Conservation (phyloP, 768 basidiomycete genomes). For the Coprinopsis cinerea region DNA sequence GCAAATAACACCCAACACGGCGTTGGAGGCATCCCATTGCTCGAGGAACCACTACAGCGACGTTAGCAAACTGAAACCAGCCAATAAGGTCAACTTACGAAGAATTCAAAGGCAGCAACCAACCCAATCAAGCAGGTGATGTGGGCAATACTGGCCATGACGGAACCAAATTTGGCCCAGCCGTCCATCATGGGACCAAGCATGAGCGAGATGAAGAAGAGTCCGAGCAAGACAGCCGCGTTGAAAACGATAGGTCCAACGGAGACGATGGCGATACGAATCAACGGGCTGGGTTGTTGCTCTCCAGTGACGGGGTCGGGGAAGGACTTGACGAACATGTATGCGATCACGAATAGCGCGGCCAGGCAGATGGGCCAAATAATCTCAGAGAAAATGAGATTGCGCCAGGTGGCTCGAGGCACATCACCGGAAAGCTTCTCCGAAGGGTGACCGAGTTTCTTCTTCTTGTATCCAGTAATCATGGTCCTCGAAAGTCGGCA, state of each 20-base stretch:
- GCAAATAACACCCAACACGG: conserved; percentile 86
- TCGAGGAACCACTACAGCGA: conserved; percentile 84
- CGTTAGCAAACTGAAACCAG: not conserved
- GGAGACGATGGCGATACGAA: conserved; percentile 84
- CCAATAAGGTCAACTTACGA: conserved; percentile 53
- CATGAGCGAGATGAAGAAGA: conserved; percentile 93
- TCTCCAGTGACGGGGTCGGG: conserved; percentile 59
- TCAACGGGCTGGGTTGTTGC: conserved; percentile 72
- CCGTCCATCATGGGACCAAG: conserved; percentile 83
- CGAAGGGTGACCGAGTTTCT: conserved; percentile 94
- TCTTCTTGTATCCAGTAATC: conserved; percentile 99
- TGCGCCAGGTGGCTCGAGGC: conserved; percentile 83
- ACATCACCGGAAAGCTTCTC: conserved; percentile 95
- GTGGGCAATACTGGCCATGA: conserved; percentile 93
- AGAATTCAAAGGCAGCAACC: conserved; percentile 91
- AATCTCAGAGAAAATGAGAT: conserved; percentile 81
- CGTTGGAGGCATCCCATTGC: conserved; percentile 94
- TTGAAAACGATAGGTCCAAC: conserved; percentile 96
- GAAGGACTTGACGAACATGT: conserved; percentile 94
- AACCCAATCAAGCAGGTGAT: conserved; percentile 74
- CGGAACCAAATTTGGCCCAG: conserved; percentile 83
- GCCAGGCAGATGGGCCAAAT: conserved; percentile 75
- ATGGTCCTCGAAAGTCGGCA: conserved; percentile 94
- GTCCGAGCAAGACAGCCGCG: conserved; percentile 71
- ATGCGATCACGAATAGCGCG: conserved; percentile 72